phyloP scores from a whole-genome alignment of 1,284 basidiomycete genomes.

The Cryptococcus hybrid region DNA sequence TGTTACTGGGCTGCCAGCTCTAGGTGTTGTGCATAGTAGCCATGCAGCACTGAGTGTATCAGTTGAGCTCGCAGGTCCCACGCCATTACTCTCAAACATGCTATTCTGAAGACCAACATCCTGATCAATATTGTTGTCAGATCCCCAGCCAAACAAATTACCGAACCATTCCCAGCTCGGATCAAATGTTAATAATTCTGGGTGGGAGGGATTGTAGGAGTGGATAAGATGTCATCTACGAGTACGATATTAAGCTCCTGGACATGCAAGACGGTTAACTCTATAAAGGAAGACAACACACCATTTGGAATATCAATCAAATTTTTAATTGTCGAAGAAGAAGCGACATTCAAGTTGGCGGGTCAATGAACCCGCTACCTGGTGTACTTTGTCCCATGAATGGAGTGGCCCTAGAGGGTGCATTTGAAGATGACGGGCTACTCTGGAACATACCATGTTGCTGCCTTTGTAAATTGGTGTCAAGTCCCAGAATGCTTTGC shows the following conservation, averaged over 20 bases:
- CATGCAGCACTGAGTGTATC: constrained; percentile 32
- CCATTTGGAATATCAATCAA: too few relatives aligned
- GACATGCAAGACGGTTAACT: too few relatives aligned
- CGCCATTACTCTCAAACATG: constrained; percentile 24
- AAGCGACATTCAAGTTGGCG: too few relatives aligned
- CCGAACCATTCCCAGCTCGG: constrained; percentile 29
- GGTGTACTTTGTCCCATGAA: too few relatives aligned
- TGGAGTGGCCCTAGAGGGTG: too few relatives aligned
- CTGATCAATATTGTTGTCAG: constrained; percentile 27
- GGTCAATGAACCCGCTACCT: too few relatives aligned
- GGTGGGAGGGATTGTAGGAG: background rate
- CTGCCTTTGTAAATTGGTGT: too few relatives aligned
- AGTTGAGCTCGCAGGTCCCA: constrained; percentile 28
- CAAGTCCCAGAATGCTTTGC: too few relatives aligned
- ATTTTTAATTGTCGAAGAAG: too few relatives aligned
- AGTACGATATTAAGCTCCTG: background rate
- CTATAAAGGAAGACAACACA: too few relatives aligned
- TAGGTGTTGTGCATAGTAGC: constrained; percentile 24
- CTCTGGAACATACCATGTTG: too few relatives aligned
- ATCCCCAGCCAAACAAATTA: constrained; percentile 37
- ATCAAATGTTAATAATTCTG: constrained; percentile 16
- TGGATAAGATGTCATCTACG: background rate
- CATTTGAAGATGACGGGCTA: too few relatives aligned
- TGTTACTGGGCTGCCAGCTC: constrained; percentile 22
- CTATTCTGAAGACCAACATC: constrained; percentile 26